Base-by-base conservation (phyloP, 805 yeast species). In the Kodamaea kaohsiungensis region DNA sequence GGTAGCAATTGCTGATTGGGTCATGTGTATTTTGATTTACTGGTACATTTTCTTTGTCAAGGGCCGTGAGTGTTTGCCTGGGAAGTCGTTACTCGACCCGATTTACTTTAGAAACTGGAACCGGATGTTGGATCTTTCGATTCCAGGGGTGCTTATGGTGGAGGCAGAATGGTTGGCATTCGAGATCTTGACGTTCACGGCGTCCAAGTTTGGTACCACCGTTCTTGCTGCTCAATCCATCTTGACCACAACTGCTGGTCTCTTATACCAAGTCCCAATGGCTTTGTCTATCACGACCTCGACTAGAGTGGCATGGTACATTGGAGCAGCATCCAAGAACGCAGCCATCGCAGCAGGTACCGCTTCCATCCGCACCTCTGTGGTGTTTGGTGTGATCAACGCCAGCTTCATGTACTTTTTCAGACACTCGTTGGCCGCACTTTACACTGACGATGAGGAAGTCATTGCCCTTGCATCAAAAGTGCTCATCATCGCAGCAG, bases 131-230 rank as follows among this genome's bases (percentile, higher is more conserved):
- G 74, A 72, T 56, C 70, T 88, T 42, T 86, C 92, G 1, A 64
- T 83, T n/a, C 91, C 91, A 4, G 91, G 92, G 38, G 83, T 87
- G 30, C 70, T 87, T 52, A 86, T 87, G 88, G 89, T 88, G 18
- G 82, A 85, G 62, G 88, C 91, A 16, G 95, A 88, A 68, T 88
- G 89, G 80, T 71, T 88, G 39, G 90, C 91, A 1, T 88, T 88
- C 67, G 93, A 88, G 70, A 79, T 88, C 48, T 73, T 88, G 56
- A 88, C 93, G 0, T 76, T 88, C 50, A 73, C 83, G 56, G 87
- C 92, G 0, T 82, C 91, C 2, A 81, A 81, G 61, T 76, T 88
- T 56, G 91, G 93, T 19, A 82, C 87, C 1, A 77, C 76, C 3
- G 80, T 80, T 0, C 73, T 88, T 59, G 95, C 90, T 7, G 88